Percentiles rank a stretch among this genome's conserved stretches.
phyloP scores from a whole-genome alignment of 2,329 filamentous ascomycete species.

The Trichoderma sp. region DNA sequence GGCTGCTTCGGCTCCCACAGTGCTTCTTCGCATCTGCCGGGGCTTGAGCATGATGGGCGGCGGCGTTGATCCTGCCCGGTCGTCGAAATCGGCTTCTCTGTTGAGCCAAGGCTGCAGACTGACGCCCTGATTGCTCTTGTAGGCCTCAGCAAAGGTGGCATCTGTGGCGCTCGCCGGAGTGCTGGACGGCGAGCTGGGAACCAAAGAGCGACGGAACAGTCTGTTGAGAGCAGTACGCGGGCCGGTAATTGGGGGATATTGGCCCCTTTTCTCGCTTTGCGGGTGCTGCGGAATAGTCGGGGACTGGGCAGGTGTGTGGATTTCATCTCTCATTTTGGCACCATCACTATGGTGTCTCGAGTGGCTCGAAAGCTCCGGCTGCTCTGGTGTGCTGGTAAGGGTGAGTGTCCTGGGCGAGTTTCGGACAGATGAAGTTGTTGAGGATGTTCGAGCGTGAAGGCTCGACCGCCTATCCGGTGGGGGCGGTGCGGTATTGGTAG shows the following conservation, averaged over 20 bases:
- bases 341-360: slow-evolving; percentile 33
- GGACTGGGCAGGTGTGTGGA: slow-evolving; percentile 29
- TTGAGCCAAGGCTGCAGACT: slow-evolving; percentile 41
- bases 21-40: slow-evolving; percentile 32
- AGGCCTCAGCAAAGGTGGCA: slow-evolving; percentile 20
- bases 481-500: slow-evolving; percentile 41
- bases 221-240: slow-evolving; percentile 47
- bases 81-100: slow-evolving; percentile 43
- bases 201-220: slow-evolving; percentile 51
- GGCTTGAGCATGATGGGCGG: slow-evolving; percentile 54
- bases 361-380: slow-evolving; percentile 22
- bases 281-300: slow-evolving; percentile 22
- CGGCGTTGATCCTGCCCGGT: slow-evolving; percentile 51
- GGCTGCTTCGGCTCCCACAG: slow-evolving; percentile 25
- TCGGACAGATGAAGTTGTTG: slow-evolving; percentile 26
- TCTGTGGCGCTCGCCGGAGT: slow-evolving; percentile 16
- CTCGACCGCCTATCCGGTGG: slow-evolving; percentile 55
- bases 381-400: slow-evolving; percentile 26
- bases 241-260: slow-evolving; percentile 51
- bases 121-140: slow-evolving; percentile 22
- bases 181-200: slow-evolving; percentile 32
- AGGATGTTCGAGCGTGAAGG: slow-evolving; percentile 47
- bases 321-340: slow-evolving; percentile 27
- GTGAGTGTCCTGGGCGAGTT: slow-evolving; percentile 7
- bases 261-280: slow-evolving; percentile 36